These are phyloP conservation scores for Coniosporium tulheliwenetii DNA, from an alignment of 2,329 filamentous ascomycete genomes.

Conservation along the genomic window DNA sequence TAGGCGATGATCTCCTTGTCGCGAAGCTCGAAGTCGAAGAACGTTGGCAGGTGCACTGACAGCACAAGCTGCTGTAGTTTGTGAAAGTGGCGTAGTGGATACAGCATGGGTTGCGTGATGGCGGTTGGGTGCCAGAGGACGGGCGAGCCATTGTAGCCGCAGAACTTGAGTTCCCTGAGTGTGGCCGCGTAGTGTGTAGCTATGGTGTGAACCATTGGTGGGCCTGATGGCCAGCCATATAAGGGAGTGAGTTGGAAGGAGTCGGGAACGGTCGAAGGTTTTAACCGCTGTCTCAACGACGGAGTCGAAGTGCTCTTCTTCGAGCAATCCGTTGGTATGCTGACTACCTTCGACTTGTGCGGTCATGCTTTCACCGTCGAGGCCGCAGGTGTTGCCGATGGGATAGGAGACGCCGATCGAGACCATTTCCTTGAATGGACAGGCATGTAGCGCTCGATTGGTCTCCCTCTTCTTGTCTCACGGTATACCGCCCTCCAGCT, in stretches of 20 bases:
- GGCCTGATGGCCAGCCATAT: constrained; percentile 22
- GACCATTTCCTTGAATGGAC: constrained; percentile 26
- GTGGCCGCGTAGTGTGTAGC: constrained; percentile 23
- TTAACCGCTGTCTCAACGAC: too few species aligned
- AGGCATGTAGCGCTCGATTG: constrained; percentile 24
- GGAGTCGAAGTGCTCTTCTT: constrained; percentile 15
- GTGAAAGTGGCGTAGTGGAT: constrained; percentile 25
- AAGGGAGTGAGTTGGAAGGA: constrained; percentile 14
- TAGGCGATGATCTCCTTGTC: constrained; percentile 28
- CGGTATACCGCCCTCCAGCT: constrained; percentile 30
- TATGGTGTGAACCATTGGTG: constrained; percentile 26
- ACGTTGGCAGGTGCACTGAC: constrained; percentile 25
- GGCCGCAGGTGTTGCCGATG: constrained; percentile 27
- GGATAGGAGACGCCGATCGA: constrained; percentile 28
- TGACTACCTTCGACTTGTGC: constrained; percentile 2
- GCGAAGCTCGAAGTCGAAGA: constrained; percentile 19
- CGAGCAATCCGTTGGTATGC: constrained; percentile 10
- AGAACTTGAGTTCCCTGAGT: constrained; percentile 30
- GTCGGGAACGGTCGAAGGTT: constrained; percentile 7
- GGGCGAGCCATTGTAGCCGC: constrained; percentile 28
- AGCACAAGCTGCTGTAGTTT: constrained; percentile 24
- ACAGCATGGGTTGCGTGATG: constrained; percentile 22
- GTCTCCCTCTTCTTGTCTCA: constrained; percentile 30
- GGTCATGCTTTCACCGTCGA: too few species aligned
- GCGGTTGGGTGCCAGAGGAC: constrained; percentile 21